Percentiles rank a stretch among this genome's conserved stretches.
These are phyloP conservation scores for Podospora comata DNA, from an alignment of 495 filamentous ascomycete genomes.

Conservation along the genomic window DNA sequence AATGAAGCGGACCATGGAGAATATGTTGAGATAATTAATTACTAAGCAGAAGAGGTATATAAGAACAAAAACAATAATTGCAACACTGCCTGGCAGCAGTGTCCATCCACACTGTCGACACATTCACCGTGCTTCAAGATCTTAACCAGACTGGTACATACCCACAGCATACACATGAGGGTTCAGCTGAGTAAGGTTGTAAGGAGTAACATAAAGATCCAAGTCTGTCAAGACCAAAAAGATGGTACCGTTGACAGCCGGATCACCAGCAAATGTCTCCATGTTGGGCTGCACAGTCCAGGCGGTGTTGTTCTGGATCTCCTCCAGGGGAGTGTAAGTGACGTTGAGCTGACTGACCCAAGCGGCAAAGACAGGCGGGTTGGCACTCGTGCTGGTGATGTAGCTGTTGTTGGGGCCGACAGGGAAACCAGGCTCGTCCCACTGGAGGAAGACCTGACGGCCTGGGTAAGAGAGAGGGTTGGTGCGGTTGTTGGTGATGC, in stretches of 20 bases:
- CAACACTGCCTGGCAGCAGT: too few species aligned
- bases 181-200: conserved; percentile 71
- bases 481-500: conserved; percentile 63
- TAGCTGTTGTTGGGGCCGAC: conserved; percentile 84
- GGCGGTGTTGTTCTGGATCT: conserved; percentile 53
- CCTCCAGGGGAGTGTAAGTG: conserved; percentile 68
- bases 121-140: too few species aligned
- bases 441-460: conserved; percentile 64
- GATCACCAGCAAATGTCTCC: conserved; percentile 61
- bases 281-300: conserved; percentile 67
- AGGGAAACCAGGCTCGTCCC: conserved; percentile 65
- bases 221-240: conserved; percentile 74
- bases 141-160: conserved; percentile 77
- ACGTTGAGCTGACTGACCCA: conserved; percentile 85
- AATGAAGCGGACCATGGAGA: too few species aligned
- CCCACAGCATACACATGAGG: conserved; percentile 72
- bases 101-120: too few species aligned
- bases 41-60: too few species aligned
- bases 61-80: too few species aligned
- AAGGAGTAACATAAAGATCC: conserved; percentile 67
- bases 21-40: too few species aligned
- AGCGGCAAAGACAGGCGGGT: conserved; percentile 61
- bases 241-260: conserved; percentile 73
- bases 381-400: conserved; percentile 59
- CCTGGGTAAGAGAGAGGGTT: conserved; percentile 73